Percentiles rank a stretch among this genome's conserved stretches.
phyloP scores from a whole-genome alignment of 106 monocot genomes.

The Phalaenopsis aphrodite region DNA sequence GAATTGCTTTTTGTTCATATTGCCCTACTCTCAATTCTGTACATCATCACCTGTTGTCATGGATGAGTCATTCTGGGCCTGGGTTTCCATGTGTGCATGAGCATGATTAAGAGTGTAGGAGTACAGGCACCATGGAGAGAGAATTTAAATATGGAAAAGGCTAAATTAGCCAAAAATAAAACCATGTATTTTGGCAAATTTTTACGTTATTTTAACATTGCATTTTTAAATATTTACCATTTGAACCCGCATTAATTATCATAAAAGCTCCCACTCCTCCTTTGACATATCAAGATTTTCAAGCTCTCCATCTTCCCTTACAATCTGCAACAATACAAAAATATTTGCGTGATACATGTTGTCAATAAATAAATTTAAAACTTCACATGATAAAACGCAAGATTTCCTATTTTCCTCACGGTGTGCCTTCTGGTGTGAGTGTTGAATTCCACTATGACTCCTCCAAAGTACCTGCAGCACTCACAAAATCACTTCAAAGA shows the following conservation, averaged over 20 bases:
- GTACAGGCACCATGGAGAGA: too few relatives aligned
- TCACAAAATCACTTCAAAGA: background rate
- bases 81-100: too few relatives aligned
- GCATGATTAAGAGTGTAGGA: too few relatives aligned
- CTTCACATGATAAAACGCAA: background rate
- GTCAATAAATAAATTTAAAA: background rate
- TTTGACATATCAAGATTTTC: slow-evolving; percentile 44
- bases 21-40: too few relatives aligned
- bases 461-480: slow-evolving; percentile 47
- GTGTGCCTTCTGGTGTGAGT: slow-evolving; percentile 41
- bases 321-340: slow-evolving; percentile 28
- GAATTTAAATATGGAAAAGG: too few relatives aligned
- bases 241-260: background rate
- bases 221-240: too few relatives aligned
- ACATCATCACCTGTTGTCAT: too few relatives aligned
- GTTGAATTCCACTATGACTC: slow-evolving; percentile 47
- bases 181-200: too few relatives aligned
- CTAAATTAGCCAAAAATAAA: too few relatives aligned
- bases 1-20: too few relatives aligned
- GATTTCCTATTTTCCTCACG: slow-evolving; percentile 36
- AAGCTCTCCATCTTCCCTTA: slow-evolving; percentile 39
- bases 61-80: too few relatives aligned
- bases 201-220: too few relatives aligned
- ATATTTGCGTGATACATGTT: background rate
- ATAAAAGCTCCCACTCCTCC: slow-evolving; percentile 56